Evolutionary conservation across 139 green algal genomes (phyloP).

Genomic region (Tetraselmis chui): DNA sequence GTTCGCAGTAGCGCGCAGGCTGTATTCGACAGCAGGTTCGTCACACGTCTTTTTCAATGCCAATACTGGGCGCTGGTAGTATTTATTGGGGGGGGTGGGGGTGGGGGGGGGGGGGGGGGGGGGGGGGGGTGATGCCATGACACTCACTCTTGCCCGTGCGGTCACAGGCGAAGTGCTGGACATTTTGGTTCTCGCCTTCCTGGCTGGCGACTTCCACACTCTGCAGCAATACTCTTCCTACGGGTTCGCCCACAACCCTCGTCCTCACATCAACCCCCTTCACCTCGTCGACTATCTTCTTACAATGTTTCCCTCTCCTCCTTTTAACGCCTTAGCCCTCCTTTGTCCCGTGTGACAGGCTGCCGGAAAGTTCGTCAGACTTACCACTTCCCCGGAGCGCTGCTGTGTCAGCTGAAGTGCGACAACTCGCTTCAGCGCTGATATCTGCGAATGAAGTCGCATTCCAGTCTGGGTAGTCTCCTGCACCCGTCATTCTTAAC

Average conservation of each 20-base stretch:
- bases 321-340: too few species aligned
- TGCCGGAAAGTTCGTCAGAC: too few species aligned
- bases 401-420: not conserved
- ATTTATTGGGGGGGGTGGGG: too few species aligned
- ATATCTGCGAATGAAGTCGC: not conserved
- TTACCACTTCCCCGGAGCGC: not conserved
- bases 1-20: not conserved
- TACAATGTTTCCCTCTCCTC: too few species aligned
- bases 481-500: too few species aligned
- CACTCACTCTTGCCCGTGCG: not conserved
- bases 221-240: not conserved
- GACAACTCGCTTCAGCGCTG: not conserved
- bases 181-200: not conserved
- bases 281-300: too few species aligned
- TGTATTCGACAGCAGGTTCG: not conserved
- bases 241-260: too few species aligned
- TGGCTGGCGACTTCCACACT: not conserved
- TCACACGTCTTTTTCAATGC: not conserved
- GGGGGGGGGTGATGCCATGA: not conserved
- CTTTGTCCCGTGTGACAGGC: too few species aligned
- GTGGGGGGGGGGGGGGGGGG: too few species aligned
- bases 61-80: too few species aligned
- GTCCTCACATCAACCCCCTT: too few species aligned
- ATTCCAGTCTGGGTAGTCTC: not conserved
- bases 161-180: not conserved